These are phyloP conservation scores for Falciphora oryzae DNA, from an alignment of 2,329 filamentous ascomycete genomes.

Conservation along the genomic window DNA sequence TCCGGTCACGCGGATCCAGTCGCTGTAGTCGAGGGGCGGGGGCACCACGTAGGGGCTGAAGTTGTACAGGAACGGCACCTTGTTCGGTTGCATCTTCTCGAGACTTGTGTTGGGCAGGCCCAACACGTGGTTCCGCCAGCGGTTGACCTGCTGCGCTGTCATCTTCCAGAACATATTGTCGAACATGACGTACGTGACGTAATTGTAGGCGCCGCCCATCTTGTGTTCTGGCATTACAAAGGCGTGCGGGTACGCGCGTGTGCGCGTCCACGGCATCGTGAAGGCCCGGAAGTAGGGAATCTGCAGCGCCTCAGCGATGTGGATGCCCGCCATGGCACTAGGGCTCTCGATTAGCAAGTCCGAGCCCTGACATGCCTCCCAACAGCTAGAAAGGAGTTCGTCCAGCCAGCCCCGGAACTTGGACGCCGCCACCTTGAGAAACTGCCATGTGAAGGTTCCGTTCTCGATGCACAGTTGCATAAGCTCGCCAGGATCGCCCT, in stretches of 20 bases:
- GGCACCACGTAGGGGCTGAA: conserved; percentile 93
- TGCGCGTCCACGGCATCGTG: conserved; percentile 98
- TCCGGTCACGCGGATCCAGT: conserved; percentile 95
- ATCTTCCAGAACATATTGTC: conserved; percentile 96
- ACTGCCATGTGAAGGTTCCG: conserved; percentile 92
- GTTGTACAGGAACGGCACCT: conserved; percentile 97
- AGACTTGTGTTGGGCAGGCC: conserved; percentile 74
- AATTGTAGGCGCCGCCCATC: conserved; percentile 93
- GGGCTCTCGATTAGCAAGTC: conserved; percentile 94
- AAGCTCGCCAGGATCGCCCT: conserved; percentile 85
- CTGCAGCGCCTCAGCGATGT: conserved; percentile 86
- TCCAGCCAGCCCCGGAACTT: conserved; percentile 96
- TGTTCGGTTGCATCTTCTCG: conserved; percentile 91
- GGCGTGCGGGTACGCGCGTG: conserved; percentile 90
- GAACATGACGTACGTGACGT: conserved; percentile 92
- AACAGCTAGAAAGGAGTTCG: conserved; percentile 75
- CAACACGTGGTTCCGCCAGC: conserved; percentile 79
- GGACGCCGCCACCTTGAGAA: conserved; percentile 77
- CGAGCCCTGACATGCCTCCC: conserved; percentile 75
- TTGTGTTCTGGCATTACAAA: conserved; percentile 91
- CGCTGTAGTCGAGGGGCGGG: conserved; percentile 88
- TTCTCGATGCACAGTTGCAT: conserved; percentile 97
- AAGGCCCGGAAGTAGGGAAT: conserved; percentile 98
- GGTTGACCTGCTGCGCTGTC: conserved; percentile 84
- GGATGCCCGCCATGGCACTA: conserved; percentile 94